Base-by-base conservation (phyloP, 179 eudicot species). In the Sideroxylon spinosum region DNA sequence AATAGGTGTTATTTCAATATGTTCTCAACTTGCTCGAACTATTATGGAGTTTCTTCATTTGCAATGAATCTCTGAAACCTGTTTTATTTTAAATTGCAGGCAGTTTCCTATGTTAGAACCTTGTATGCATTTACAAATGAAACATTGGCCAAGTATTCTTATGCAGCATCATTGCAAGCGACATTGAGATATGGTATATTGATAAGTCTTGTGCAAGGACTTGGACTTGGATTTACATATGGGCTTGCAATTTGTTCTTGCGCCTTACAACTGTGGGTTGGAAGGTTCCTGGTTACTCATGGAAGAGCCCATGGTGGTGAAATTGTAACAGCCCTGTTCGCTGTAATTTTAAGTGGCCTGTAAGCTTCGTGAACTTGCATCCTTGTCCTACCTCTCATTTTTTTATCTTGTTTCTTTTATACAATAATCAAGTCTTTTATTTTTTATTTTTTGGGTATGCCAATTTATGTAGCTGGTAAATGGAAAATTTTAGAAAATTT, bases 201-300 rank as follows among this genome's bases (percentile, higher is more conserved):
- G 82, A 94, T 95, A 74, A 95, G 99, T 89, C 96, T 95, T 85
- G 99, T 95, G 76, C 99, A 95, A 92, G 98, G 97, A 72, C 90
- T 95, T 82, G 99, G 99, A 71, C 96, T 95, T 77, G 99, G 99
- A 65, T 95, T 95, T 84, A 95, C 99, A 32, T 95, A 94, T 85
- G 98, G 98, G 78, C 90, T 95, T 83, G 99, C 98, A 73, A 95
- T 95, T 68, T 95, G 99, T 83, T 95, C 99, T 79, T 95, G 99
- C 89, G 98, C 99, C 9, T 83, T 95, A 81, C 99, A 95, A 86
- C 98, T 95, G 65, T 95, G 95, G 95, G 97, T 93, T 29, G 99
- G 99, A 80, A 90, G 93, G 79, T 90, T 92, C 80, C 81, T 95
- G 82, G 97, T 95, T 73, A 82, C 83, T 19, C 91, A 80, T 78